These are phyloP conservation scores for Diaporthe sp. DNA, from an alignment of 2,329 filamentous ascomycete species.

Conservation along the genomic window DNA sequence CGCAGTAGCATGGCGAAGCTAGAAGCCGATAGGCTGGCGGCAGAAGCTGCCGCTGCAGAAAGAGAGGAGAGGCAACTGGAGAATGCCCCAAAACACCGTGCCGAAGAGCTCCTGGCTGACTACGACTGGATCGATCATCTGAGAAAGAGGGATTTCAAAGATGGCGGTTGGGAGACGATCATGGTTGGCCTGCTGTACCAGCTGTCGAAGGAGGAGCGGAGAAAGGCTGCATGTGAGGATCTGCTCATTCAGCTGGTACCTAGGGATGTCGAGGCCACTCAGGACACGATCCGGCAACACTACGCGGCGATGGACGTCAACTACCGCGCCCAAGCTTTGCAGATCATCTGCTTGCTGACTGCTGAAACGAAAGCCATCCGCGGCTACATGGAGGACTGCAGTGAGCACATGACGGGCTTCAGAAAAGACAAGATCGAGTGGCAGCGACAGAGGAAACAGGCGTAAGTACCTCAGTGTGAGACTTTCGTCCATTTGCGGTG, in stretches of 20 bases:
- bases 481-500: not conserved
- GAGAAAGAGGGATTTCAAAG: constrained; percentile 83
- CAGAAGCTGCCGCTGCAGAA: constrained; percentile 66
- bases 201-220: constrained; percentile 78
- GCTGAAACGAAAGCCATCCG: constrained; percentile 88
- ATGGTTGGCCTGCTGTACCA: constrained; percentile 89
- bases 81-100: constrained; percentile 69
- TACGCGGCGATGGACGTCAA: constrained; percentile 87
- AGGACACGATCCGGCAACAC: constrained; percentile 76
- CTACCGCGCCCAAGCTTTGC: constrained; percentile 79
- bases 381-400: constrained; percentile 90
- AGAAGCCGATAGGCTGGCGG: constrained; percentile 76
- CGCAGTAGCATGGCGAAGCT: constrained; percentile 86
- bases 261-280: constrained; percentile 77
- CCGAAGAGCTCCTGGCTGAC: constrained; percentile 77
- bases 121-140: constrained; percentile 90
- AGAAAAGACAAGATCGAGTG: constrained; percentile 96
- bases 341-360: constrained; percentile 87
- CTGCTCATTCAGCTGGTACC: constrained; percentile 86
- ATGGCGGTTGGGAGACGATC: constrained; percentile 93
- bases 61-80: constrained; percentile 58
- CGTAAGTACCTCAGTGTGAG: constrained; percentile 58
- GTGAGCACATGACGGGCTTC: constrained; percentile 92
- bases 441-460: constrained; percentile 79
- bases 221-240: constrained; percentile 79